These are phyloP conservation scores for Lathyrus tuberosus DNA, from an alignment of 306 rosid species.

Conservation along the genomic window DNA sequence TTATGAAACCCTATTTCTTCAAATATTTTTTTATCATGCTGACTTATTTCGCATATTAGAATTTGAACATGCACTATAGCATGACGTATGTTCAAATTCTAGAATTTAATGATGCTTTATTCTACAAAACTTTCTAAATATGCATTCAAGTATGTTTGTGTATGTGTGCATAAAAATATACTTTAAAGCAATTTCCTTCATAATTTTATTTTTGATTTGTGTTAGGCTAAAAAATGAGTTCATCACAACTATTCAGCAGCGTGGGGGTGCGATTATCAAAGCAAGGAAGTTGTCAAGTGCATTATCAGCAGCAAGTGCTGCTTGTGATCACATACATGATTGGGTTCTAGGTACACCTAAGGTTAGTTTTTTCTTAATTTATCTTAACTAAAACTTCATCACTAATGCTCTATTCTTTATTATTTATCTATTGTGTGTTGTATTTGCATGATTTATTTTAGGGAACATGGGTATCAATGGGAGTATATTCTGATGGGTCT, in stretches of 20 bases:
- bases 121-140: too few species aligned
- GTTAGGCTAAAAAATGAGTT: slow-evolving; percentile 72
- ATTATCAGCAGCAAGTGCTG: slow-evolving; percentile 95
- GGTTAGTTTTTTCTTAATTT: slow-evolving; percentile 51
- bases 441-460: slow-evolving; percentile 33
- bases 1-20: too few species aligned
- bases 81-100: too few species aligned
- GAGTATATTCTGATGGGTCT: slow-evolving; percentile 92
- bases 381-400: slow-evolving; percentile 24
- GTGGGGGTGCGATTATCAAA: slow-evolving; percentile 97
- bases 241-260: slow-evolving; percentile 90
- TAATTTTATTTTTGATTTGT: slow-evolving; percentile 3
- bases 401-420: neutral
- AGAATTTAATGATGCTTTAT: too few species aligned
- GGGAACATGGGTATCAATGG: slow-evolving; percentile 94
- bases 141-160: neutral
- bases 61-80: too few species aligned
- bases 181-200: neutral
- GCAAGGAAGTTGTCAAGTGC: slow-evolving; percentile 98
- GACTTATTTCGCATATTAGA: too few species aligned
- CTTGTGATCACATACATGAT: slow-evolving; percentile 94
- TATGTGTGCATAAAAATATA: neutral
- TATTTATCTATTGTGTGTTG: slow-evolving; percentile 23
- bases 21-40: too few species aligned
- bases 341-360: slow-evolving; percentile 98